Base-by-base conservation (phyloP, 192 early-diverging fungal genomes). In the Rhizophagus clarus region DNA sequence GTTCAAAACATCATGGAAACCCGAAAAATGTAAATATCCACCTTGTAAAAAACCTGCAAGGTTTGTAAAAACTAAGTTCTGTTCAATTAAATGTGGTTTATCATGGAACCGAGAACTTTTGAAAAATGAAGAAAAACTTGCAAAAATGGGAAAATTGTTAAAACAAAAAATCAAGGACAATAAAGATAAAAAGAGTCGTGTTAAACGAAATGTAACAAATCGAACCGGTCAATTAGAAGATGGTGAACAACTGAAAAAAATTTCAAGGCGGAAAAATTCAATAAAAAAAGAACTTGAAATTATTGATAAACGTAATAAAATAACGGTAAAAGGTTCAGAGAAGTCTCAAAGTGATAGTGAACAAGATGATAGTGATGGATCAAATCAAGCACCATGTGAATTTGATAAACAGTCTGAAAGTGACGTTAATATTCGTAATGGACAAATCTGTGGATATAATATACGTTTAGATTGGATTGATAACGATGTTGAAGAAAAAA, bases 81-180 rank as follows among this genome's bases (percentile, higher is more conserved):
- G 89, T 68, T 88, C 88, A 24, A 77, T 81, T 31, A 85, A 85
- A 61, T 90, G 89, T 74, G 88, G 89, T 24, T 79, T 90, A 24
- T 61, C 83, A 66, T 79, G 85, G 62, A 82, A 83, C 20, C 83
- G 84, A 26, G 75, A 84, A 67, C 77, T 88, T 37, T 82, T 80
- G 17, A 77, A 86, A 28, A 83, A 82, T 3, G 88, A 90, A 80
- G 84, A 81, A 32, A 69, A 67, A 4, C 77, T 71, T 4, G 82
- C 62, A 15, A 66, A 68, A 47, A 61, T 78, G 61, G 32, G 61
- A 20, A 37, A n/a, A 3, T 31, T 34, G 12, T 24, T 34, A 14
- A 75, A n/a, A 15, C 60, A 75, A 24, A 75, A 60, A 37, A 62
- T 29, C 29, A 61, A 60, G 42, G 26, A 45, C 72, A 45, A 51